Evolutionary conservation across 306 rosid species (phyloP), one percentile per base, ranked within the genome.

Genomic region (Sicyos baderoa): DNA sequence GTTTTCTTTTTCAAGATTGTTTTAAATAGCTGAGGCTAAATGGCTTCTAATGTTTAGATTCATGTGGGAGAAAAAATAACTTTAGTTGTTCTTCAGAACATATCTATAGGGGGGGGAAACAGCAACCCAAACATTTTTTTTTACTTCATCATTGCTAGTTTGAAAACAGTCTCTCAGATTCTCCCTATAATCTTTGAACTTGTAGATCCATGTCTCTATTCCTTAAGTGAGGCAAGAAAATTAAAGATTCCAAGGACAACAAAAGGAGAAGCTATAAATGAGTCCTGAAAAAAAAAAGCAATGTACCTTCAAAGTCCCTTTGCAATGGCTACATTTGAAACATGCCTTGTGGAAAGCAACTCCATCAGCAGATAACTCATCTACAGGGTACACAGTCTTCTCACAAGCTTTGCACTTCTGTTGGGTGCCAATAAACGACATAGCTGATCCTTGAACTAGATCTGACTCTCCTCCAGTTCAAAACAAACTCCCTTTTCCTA

Each of bases 251-350:
- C 32, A 22, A 50, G 14, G 15, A 32, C 37, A 32, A 32, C 47
- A 32, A 2, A 7, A 59, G 35, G 65, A 59, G 47, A 59, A 59
- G 21, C 66, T 59, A 59, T n/a, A 16, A 58, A 22, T 7, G 16
- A 37, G 8, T 37, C 22, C 45, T 37, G 45, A 58, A 22, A 71
- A 72, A 71, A 72, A 6, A 49, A 61, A 70, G 65, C 25, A 70
- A 45, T 2, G 64, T 9, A 89, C 98, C 98, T 92, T 92, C 45
- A 92, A 76, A 23, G 98, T 92, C 72, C 96, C 98, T 78, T 89
- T 92, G 89, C 96, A 92, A 70, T 92, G 98, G 79, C 95, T 80
- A 78, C 98, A 89, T 72, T 93, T 89, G 85, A 92, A 92, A 81
- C 98, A 92, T 73, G 95, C 83, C 85, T 92, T 92, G 60, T 92